These are phyloP conservation scores for Claviceps sp. DNA, from an alignment of 2,329 filamentous ascomycete species.

Conservation along the genomic window DNA sequence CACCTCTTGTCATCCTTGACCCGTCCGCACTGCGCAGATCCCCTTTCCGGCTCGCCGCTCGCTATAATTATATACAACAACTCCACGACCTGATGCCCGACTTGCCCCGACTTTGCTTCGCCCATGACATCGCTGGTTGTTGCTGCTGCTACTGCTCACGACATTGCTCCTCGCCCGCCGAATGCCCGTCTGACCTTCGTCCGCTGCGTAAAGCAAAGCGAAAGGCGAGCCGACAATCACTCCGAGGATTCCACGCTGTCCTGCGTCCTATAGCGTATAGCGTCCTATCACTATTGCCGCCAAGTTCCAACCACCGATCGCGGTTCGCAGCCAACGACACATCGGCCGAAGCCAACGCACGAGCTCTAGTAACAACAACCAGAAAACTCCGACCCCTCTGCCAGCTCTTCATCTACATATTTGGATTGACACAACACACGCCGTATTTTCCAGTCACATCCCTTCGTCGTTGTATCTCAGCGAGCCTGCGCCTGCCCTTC, in stretches of 20 bases:
- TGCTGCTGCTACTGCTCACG: background rate
- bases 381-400: background rate
- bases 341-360: constrained; percentile 2
- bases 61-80: too few species aligned
- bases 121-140: background rate
- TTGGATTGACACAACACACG: background rate
- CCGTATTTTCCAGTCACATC: background rate
- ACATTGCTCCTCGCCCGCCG: background rate
- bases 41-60: too few species aligned
- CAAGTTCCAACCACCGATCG: background rate
- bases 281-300: background rate
- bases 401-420: background rate
- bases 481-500: constrained; percentile 28
- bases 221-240: background rate
- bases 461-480: constrained; percentile 8
- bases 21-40: too few species aligned
- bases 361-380: background rate
- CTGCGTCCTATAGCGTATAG: background rate
- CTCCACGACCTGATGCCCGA: background rate
- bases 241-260: background rate
- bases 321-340: background rate
- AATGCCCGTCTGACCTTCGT: background rate
- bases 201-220: background rate
- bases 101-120: background rate
- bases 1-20: constrained; percentile 1